Evolutionary conservation across 371 early-diverging fungal genomes (phyloP), one percentile per base, ranked within the genome.

Genomic region (Zopfochytrium polystomum): DNA sequence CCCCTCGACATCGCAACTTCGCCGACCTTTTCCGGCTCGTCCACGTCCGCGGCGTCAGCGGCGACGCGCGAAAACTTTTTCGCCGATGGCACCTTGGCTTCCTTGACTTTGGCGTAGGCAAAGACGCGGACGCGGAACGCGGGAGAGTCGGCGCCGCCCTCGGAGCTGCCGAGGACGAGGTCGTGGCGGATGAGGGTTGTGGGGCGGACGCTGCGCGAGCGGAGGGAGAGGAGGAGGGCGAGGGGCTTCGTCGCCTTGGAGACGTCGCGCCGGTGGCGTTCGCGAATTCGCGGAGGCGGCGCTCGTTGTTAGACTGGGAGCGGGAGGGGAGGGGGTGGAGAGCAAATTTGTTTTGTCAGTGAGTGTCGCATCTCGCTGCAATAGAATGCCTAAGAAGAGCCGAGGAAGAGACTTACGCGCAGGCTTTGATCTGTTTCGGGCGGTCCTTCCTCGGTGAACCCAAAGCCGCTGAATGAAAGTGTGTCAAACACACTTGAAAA

Each of bases 21-120:
- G 26, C 73, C 68, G 9, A 13, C 38, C 29, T 43, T 22, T n/a
- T 15, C 11, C 22, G 47, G 61, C n/a, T 60, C 60, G 3, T 22
- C 50, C 6, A 26, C 54, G 20, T 67, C 68, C 6, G 27, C 55
- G 32, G 52, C 58, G 20, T 62, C 60, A 0, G 46, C 77, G 15
- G 87, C 81, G 4, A 85, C 47, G 0, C 70, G 53, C 0, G 88
- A 87, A 57, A 74, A 85, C 63, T 88, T 87, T 50, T 80, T 85
- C 29, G 80, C 69, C 0, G 76, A 70, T 2, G 82, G 82, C 3
- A 78, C 47, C 43, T 76, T 81, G 5, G 68, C 61, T 38, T 74
- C 74, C 49, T 67, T 80, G 0, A 87, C 82, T 3, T 81, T 77
- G 13, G 78, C 61, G 66, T 80, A 89, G 71, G 83, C 84, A 7